These are phyloP conservation scores for Xanthoceras sorbifolium DNA, from an alignment of 345 rosid genomes.

Conservation along the genomic window DNA sequence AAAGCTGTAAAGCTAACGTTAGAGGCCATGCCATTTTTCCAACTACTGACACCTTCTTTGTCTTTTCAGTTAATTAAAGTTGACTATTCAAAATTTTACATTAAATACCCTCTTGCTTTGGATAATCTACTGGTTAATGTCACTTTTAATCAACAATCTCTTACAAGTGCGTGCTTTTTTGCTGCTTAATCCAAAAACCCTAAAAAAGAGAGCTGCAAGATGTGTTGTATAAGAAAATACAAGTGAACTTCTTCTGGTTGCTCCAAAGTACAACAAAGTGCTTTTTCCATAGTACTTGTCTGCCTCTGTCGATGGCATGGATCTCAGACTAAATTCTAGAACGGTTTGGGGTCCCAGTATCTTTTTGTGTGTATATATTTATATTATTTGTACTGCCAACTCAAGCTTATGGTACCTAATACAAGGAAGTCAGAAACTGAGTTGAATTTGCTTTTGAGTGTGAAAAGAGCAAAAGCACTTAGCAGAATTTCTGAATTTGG, in stretches of 20 bases:
- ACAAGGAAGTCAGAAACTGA: background rate
- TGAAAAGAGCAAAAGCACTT: background rate
- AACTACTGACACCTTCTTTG: constrained; percentile 66
- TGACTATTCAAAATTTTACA: constrained; percentile 36
- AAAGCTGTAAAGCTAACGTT: constrained; percentile 67
- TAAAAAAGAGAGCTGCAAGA: background rate
- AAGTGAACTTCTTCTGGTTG: background rate
- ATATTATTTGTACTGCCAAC: background rate
- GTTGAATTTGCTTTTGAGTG: constrained; percentile 5
- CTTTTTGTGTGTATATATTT: background rate
- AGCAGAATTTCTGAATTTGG: background rate
- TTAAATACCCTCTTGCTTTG: constrained; percentile 26
- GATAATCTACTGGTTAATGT: constrained; percentile 37
- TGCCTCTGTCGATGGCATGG: background rate
- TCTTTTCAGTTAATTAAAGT: constrained; percentile 46
- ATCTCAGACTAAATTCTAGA: background rate
- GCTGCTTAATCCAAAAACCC: background rate
- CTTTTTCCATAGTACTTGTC: background rate
- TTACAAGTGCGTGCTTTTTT: background rate
- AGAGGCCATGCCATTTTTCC: constrained; percentile 52
- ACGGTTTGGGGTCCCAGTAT: background rate
- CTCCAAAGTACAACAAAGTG: background rate
- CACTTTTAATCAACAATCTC: constrained; percentile 21
- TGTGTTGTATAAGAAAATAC: too few species aligned
- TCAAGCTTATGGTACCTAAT: background rate